phyloP scores from a whole-genome alignment of 768 basidiomycete genomes.

The Russula sp. region DNA sequence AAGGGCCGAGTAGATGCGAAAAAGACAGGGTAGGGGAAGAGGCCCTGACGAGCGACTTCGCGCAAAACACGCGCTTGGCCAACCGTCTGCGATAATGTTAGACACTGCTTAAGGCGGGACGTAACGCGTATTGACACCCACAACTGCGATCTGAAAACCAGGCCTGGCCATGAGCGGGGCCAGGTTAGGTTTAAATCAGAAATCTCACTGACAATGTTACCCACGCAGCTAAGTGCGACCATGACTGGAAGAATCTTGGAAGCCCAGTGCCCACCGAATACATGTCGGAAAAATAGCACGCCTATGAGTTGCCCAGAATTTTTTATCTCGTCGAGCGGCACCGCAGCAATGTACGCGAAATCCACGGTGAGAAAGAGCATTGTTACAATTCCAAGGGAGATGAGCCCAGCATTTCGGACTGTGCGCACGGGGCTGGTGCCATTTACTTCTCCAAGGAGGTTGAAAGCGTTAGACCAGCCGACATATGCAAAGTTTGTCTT shows the following conservation, averaged over 20 bases:
- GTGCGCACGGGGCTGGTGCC: constrained; percentile 37
- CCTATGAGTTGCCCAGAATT: constrained; percentile 40
- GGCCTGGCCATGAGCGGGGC: constrained; percentile 34
- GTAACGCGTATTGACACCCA: not conserved
- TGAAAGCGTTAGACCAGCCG: constrained; percentile 39
- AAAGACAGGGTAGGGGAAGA: constrained; percentile 42
- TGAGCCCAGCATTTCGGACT: constrained; percentile 37
- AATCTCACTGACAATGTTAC: constrained; percentile 30
- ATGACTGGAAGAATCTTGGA: constrained; percentile 19
- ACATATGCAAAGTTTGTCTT: constrained; percentile 28
- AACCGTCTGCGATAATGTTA: constrained; percentile 25
- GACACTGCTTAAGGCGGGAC: not conserved
- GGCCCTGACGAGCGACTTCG: constrained; percentile 46
- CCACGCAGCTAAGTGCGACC: constrained; percentile 19
- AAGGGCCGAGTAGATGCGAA: constrained; percentile 44
- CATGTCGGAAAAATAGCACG: constrained; percentile 42
- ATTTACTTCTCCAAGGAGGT: constrained; percentile 37
- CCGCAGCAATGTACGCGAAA: constrained; percentile 32
- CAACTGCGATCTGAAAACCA: constrained; percentile 23
- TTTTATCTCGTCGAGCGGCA: constrained; percentile 39
- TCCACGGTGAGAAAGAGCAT: constrained; percentile 43
- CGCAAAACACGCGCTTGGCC: constrained; percentile 41
- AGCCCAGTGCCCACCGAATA: constrained; percentile 36
- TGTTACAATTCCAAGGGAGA: constrained; percentile 41
- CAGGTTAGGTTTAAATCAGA: constrained; percentile 32